Evolutionary conservation across 148 eudicot species (phyloP).

Genomic region (Chenopodium suecicum): DNA sequence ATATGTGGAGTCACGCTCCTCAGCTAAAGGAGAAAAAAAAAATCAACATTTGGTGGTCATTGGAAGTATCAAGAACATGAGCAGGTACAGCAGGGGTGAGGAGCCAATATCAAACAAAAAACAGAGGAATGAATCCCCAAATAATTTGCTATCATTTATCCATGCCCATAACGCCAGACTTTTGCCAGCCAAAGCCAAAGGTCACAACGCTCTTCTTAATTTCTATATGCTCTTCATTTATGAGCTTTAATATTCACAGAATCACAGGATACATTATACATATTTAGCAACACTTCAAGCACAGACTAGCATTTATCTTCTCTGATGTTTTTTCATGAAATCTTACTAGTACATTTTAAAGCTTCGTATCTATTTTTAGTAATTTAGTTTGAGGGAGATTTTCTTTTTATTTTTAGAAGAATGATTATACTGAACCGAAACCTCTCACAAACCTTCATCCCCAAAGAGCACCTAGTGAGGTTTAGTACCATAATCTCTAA

Average conservation of each 20-base stretch:
- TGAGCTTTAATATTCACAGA: not conserved
- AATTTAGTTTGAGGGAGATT: no score
- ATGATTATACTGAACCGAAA: no score
- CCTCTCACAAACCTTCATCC: no score
- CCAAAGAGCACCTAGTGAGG: no score
- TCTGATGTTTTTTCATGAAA: not conserved
- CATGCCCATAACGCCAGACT: slow-evolving; percentile 9
- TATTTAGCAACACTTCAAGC: not conserved
- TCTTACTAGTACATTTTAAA: not conserved
- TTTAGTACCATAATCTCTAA: no score
- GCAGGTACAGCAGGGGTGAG: not conserved
- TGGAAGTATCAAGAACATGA: not conserved
- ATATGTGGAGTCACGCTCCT: not conserved
- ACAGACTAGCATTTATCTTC: not conserved
- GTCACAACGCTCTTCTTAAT: not conserved
- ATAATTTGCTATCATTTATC: not conserved
- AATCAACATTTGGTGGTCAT: not conserved
- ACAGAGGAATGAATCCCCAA: not conserved
- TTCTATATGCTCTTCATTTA: slow-evolving; percentile 18
- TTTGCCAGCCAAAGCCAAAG: slow-evolving; percentile 11
- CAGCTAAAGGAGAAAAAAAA: no score
- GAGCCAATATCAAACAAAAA: not conserved
- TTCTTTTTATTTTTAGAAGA: no score
- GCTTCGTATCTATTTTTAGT: no score
- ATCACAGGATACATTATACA: not conserved